phyloP scores from a whole-genome alignment of 345 rosid genomes.

The Zanthoxylum bungeanum region DNA sequence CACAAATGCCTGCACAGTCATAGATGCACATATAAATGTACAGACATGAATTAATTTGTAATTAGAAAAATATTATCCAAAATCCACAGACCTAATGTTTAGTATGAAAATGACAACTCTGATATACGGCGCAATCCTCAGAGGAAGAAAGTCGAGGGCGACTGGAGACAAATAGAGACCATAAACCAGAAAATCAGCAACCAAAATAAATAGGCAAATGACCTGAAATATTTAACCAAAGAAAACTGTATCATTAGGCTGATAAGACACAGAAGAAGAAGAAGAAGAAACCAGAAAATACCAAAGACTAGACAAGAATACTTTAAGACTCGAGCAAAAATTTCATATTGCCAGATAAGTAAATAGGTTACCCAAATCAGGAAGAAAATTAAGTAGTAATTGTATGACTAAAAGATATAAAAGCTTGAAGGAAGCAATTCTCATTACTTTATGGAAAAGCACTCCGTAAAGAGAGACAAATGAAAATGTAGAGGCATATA shows the following conservation, averaged over 20 bases:
- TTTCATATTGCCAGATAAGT: neutral
- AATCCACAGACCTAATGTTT: slow-evolving; percentile 45
- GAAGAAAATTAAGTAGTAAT: neutral
- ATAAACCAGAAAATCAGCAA: slow-evolving; percentile 72
- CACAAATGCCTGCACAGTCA: neutral
- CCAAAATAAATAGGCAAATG: slow-evolving; percentile 53
- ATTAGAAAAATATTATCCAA: neutral
- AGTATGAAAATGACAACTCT: slow-evolving; percentile 79
- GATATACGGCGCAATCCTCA: slow-evolving; percentile 83
- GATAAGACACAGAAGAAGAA: neutral
- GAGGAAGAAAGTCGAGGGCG: slow-evolving; percentile 63
- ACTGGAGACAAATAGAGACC: slow-evolving; percentile 71
- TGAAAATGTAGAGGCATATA: neutral
- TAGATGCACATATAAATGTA: neutral
- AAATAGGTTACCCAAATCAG: neutral
- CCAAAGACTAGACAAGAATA: neutral
- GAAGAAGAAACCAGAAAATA: neutral
- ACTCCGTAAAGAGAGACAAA: too few relatives aligned
- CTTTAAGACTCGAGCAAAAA: neutral
- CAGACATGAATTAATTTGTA: neutral
- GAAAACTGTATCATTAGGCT: slow-evolving; percentile 14
- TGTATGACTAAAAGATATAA: neutral
- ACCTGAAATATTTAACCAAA: slow-evolving; percentile 58
- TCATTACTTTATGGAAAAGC: neutral
- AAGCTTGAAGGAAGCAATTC: neutral